Evolutionary conservation across 768 basidiomycete species (phyloP).

Genomic region (Tylopilus subfusipes): DNA sequence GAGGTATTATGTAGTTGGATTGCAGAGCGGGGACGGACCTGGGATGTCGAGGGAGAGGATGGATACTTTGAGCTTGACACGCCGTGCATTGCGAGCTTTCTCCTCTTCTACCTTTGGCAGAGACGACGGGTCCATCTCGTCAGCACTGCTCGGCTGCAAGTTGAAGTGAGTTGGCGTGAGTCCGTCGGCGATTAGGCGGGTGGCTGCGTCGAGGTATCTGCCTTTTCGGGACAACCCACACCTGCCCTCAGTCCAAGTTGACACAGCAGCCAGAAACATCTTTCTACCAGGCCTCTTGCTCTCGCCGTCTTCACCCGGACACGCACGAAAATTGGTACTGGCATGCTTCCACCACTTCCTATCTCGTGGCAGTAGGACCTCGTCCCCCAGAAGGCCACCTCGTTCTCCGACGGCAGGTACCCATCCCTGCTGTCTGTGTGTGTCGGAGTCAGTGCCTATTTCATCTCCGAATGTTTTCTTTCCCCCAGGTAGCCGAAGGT

Average conservation of each 20-base stretch:
- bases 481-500: slow-evolving; percentile 10
- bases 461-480: slow-evolving; percentile 26
- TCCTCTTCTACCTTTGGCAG: slow-evolving; percentile 47
- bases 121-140: slow-evolving; percentile 21
- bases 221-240: slow-evolving; percentile 11
- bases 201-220: slow-evolving; percentile 11
- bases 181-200: slow-evolving; percentile 10
- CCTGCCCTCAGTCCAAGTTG: background rate
- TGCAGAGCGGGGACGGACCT: slow-evolving; percentile 36
- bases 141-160: background rate
- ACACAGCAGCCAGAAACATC: background rate
- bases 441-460: slow-evolving; percentile 25
- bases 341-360: background rate
- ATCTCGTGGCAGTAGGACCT: background rate
- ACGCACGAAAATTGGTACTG: background rate
- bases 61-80: slow-evolving; percentile 53
- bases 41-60: slow-evolving; percentile 48
- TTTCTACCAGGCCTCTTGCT: background rate
- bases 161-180: background rate
- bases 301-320: background rate
- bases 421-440: background rate
- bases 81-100: slow-evolving; percentile 50
- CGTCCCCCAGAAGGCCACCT: background rate
- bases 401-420: background rate
- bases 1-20: background rate